Percentiles rank a stretch among this genome's conserved stretches.
These are phyloP conservation scores for Peronosclerospora sorghi DNA, from an alignment of 352 stramenopile species.

Conservation along the genomic window DNA sequence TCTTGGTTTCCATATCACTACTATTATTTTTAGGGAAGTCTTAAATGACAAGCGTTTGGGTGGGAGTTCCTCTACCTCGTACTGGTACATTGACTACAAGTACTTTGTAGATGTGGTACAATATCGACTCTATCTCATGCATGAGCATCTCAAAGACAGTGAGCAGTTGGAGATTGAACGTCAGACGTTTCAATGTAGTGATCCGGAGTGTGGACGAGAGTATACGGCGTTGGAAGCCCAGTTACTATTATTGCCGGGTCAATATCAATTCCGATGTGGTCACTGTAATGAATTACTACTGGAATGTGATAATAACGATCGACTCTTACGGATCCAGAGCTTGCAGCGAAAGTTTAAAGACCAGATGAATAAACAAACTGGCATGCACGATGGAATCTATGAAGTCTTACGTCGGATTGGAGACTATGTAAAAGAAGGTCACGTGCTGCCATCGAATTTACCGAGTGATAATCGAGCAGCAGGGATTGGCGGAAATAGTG, in stretches of 20 bases:
- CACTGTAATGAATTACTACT: constrained; percentile 80
- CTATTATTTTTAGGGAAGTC: constrained; percentile 50
- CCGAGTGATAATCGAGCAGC: constrained; percentile 79
- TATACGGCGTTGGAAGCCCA: constrained; percentile 82
- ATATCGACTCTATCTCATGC: constrained; percentile 82
- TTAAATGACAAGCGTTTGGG: constrained; percentile 79
- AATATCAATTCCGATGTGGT: constrained; percentile 78
- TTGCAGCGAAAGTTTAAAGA: constrained; percentile 83
- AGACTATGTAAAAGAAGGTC: constrained; percentile 67
- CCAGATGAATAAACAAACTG: constrained; percentile 81
- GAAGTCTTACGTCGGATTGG: constrained; percentile 74
- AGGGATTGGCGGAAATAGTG: constrained; percentile 61
- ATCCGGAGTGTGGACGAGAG: constrained; percentile 75
- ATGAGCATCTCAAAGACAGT: constrained; percentile 76
- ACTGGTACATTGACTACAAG: constrained; percentile 90
- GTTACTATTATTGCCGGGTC: constrained; percentile 65
- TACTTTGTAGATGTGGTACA: constrained; percentile 86
- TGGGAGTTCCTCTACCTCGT: constrained; percentile 80
- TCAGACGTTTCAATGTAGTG: constrained; percentile 80
- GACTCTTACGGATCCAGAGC: constrained; percentile 56
- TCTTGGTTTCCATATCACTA: background rate
- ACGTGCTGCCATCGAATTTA: constrained; percentile 65
- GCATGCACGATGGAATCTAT: constrained; percentile 79
- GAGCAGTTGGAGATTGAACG: constrained; percentile 82
- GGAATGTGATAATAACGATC: constrained; percentile 83